Base-by-base conservation (phyloP, 2,329 filamentous ascomycete species). In the Fusarium veterinarium region DNA sequence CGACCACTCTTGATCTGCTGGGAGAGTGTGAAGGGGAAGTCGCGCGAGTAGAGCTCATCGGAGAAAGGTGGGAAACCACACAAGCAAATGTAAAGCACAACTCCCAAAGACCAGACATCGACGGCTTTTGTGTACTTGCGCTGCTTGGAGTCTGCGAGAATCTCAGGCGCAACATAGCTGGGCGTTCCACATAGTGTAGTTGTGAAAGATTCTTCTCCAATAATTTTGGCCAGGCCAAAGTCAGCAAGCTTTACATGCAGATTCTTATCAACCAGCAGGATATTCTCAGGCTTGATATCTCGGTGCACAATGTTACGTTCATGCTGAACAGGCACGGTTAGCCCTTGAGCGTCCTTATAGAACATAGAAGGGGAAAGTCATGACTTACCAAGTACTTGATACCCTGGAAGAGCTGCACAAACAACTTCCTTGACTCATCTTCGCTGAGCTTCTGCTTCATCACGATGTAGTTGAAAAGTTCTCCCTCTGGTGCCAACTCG, bases 241-340 rank as follows among this genome's bases (percentile, higher is more conserved):
- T 99, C 96, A 25, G 95, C 96, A 69, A 99, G 85, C 83, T 99
- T 99, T 72, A 97, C 92, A 66, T 91, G 91, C 33, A 98, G 84
- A 38, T 96, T 88, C 78, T 94, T 94, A 82, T 98, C 94, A 9
- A 92, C 91, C 40, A 99, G 85, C 13, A 99, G 84, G 38, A 99
- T 98, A 78, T 98, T 98, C 80, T 98, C 95, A 0, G 95, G 95
- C 82, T 98, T 98, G 83, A 99, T 98, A 77, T 99, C 96, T 64
- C 96, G 92, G 81, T 99, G 96, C 9, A 98, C 95, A 80, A 99
- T 97, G 77, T 96, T 97, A 71, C 96, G 93, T 69, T 98, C 96
- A 80, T 99, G 96, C 95, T 98, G 65, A 38, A 35, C 28, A 38
- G 16, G 20, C 17, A 31, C 35, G 30, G 63, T 75, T 41, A 70